These are phyloP conservation scores for Scenedesmus sp. DNA, from an alignment of 163 green algal species.

Conservation along the genomic window DNA sequence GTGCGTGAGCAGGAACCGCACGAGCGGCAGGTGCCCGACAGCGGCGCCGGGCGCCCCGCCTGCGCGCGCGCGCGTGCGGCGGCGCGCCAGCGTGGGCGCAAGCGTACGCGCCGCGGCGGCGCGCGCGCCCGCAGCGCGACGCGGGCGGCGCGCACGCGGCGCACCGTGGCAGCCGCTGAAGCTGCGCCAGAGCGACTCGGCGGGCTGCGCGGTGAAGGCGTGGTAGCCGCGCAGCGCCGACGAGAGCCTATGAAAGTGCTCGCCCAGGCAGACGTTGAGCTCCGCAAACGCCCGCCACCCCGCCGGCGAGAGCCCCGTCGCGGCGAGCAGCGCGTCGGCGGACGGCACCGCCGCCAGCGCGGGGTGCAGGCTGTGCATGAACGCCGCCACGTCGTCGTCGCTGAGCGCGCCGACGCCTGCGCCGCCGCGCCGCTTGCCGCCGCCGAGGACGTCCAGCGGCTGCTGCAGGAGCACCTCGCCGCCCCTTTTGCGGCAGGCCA, in stretches of 20 bases:
- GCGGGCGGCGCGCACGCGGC: too few relatives aligned
- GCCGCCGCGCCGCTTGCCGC: not conserved
- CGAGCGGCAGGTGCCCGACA: constrained; percentile 21
- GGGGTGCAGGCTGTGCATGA: constrained; percentile 3
- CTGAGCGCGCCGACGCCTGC: not conserved
- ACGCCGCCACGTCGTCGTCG: constrained; percentile 9
- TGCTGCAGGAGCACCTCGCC: constrained; percentile 1
- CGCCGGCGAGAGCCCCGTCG: not conserved
- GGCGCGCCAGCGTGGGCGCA: too few relatives aligned
- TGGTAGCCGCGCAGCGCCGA: constrained; percentile 4
- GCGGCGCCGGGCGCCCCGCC: too few relatives aligned
- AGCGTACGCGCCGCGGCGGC: too few relatives aligned
- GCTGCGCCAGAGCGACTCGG: not conserved
- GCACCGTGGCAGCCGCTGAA: not conserved
- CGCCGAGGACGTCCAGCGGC: too few relatives aligned
- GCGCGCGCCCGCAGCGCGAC: too few relatives aligned
- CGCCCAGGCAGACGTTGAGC: constrained; percentile 9
- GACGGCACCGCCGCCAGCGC: not conserved
- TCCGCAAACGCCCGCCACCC: constrained; percentile 26
- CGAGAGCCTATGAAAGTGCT: not conserved
- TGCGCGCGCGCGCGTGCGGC: too few relatives aligned
- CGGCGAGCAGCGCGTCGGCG: not conserved
- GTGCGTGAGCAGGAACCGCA: constrained; percentile 31
- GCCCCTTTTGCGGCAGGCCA: constrained; percentile 5
- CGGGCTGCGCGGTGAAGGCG: not conserved